phyloP scores from a whole-genome alignment of 768 basidiomycete genomes.

The Collybia sordida region DNA sequence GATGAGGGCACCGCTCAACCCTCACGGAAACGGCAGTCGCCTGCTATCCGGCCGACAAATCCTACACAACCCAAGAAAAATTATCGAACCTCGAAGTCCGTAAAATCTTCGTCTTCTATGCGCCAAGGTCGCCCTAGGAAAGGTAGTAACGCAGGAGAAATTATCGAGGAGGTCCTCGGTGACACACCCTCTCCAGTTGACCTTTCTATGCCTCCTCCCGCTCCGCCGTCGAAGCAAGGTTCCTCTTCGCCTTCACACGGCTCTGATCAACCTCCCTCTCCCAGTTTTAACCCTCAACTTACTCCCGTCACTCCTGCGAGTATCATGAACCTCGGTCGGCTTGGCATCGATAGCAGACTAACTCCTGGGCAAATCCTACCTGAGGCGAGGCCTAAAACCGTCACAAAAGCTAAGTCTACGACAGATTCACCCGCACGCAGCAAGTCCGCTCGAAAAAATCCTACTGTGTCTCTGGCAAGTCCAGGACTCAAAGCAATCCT shows the following conservation, averaged over 20 bases:
- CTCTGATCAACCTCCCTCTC: constrained; percentile 12
- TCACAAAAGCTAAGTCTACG: constrained; percentile 24
- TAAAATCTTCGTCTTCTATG: constrained; percentile 59
- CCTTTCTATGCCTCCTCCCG: constrained; percentile 85
- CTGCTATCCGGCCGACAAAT: constrained; percentile 41
- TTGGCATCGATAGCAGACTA: constrained; percentile 49
- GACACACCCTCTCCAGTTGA: constrained; percentile 89
- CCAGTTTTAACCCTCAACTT: constrained; percentile 30
- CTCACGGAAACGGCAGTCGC: constrained; percentile 55
- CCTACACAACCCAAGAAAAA: constrained; percentile 20
- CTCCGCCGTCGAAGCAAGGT: constrained; percentile 32
- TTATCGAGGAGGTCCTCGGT: constrained; percentile 19
- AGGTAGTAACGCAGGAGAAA: constrained; percentile 38
- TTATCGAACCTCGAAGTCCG: constrained; percentile 46
- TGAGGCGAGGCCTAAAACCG: constrained; percentile 1
- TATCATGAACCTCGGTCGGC: constrained; percentile 83
- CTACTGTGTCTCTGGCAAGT: constrained; percentile 36
- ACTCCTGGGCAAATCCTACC: constrained; percentile 25
- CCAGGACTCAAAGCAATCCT: constrained; percentile 70
- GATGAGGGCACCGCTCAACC: constrained; percentile 45
- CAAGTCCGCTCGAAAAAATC: constrained; percentile 26
- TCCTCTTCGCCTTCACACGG: constrained; percentile 12
- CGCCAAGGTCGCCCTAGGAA: constrained; percentile 42
- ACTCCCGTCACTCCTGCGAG: constrained; percentile 88
- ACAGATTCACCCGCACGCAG: constrained; percentile 20